Percentiles rank a stretch among this genome's conserved stretches.
phyloP scores from a whole-genome alignment of 441 rosid species.

The Eutrema salsugineum region DNA sequence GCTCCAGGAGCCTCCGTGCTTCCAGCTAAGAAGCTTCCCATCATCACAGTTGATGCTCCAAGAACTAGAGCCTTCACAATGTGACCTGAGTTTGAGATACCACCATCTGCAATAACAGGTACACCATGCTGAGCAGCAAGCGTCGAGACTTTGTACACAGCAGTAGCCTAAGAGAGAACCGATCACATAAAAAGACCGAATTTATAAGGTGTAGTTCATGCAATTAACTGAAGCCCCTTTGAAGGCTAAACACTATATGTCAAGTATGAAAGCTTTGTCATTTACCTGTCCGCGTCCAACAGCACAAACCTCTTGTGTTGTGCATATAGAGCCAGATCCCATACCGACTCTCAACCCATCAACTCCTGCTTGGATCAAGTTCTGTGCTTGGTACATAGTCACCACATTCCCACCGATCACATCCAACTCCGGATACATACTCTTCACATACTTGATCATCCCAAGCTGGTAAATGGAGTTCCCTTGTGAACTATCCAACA shows the following conservation, averaged over 20 bases:
- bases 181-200: not conserved
- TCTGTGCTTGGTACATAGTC: conserved; percentile 82
- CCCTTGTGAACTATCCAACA: conserved; percentile 92
- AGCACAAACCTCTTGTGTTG: conserved; percentile 96
- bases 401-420: conserved; percentile 92
- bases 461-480: conserved; percentile 85
- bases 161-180: conserved; percentile 67
- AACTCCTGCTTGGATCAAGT: conserved; percentile 77
- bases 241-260: not conserved
- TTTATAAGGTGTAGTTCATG: not conserved
- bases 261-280: not conserved
- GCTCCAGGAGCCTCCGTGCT: conserved; percentile 81
- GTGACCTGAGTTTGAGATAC: conserved; percentile 85
- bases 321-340: conserved; percentile 97
- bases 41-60: conserved; percentile 94
- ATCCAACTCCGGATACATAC: conserved; percentile 62
- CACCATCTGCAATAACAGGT: conserved; percentile 95
- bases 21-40: conserved; percentile 93
- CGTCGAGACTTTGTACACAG: conserved; percentile 84
- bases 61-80: conserved; percentile 80
- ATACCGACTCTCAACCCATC: conserved; percentile 90
- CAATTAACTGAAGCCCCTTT: not conserved
- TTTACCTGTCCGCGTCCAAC: conserved; percentile 95
- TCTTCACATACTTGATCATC: conserved; percentile 77
- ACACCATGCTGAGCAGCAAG: conserved; percentile 68